Evolutionary conservation across 805 yeast species (phyloP), one percentile per base, ranked within the genome.

Genomic region (Metschnikowia matae): DNA sequence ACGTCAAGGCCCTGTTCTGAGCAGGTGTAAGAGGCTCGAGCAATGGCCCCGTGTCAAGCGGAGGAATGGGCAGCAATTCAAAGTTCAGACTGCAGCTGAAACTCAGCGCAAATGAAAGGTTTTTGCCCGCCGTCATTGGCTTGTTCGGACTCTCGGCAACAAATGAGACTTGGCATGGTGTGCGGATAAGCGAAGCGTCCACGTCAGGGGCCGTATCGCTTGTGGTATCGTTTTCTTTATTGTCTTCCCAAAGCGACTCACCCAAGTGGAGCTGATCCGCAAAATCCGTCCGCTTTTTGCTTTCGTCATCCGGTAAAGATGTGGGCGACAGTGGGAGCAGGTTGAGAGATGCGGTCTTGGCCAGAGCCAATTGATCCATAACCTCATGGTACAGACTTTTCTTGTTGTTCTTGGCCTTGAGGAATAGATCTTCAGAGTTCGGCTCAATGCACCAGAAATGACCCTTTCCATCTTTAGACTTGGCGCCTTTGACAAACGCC

Each of bases 381-480:
- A 73, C 70, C 54, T 73, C 77, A 47, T 71, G 75, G 57, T 68
- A 71, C 44, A 70, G 67, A 50, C 69, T 62, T 52, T 70, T 70
- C 59, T 79, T 81, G 44, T 73, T 73, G 49, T 76, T 71, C 60
- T 82, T 80, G 3, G 79, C 83, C 61, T 82, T 85, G 60, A 87
- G 75, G 60, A 92, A 92, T 64, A 84, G 87, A 58, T 81, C 80
- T 65, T 91, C 97, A 62, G 76, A 81, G 4, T 96, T 96, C n/a
- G 80, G 73, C 54, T 84, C 87, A 46, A 92, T 87, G 59, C 85
- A 82, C 99, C 99, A 92, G 67, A 85, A 92, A 70, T 91, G 96
- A 32, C 94, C 94, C 65, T 87, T 87, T 6, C 92, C 90, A 69
- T 87, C 95, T 58, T 87, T 85, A 11, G 97, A 91, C 65, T 91